phyloP scores from a whole-genome alignment of 2,329 filamentous ascomycete species.

The Scorias spongiosa region DNA sequence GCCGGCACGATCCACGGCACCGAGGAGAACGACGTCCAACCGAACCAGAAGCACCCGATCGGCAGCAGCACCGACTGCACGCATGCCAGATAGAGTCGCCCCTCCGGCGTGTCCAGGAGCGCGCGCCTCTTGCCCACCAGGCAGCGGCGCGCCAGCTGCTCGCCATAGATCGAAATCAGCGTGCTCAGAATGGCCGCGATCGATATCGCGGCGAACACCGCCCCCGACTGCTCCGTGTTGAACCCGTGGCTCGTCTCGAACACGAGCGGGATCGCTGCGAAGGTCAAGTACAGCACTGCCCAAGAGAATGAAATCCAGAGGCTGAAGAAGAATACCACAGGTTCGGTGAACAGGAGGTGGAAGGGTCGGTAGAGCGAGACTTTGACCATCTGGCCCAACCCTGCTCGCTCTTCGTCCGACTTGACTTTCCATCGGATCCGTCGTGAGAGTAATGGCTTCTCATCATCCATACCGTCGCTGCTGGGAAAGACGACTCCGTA shows the following conservation, averaged over 20 bases:
- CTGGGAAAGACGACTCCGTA: conserved; percentile 36
- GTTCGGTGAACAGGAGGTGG: conserved; percentile 58
- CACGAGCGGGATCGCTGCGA: conserved; percentile 65
- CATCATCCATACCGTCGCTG: conserved; percentile 9
- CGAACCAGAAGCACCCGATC: conserved; percentile 66
- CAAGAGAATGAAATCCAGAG: conserved; percentile 83
- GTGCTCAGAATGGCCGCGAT: conserved; percentile 53
- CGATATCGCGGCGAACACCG: conserved; percentile 59
- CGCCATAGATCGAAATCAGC: conserved; percentile 35
- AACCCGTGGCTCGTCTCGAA: conserved; percentile 56
- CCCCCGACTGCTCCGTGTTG: conserved; percentile 49
- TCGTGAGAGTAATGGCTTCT: conserved; percentile 19
- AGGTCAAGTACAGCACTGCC: conserved; percentile 76
- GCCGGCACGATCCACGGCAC: conserved; percentile 60
- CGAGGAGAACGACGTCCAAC: conserved; percentile 48
- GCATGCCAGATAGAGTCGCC: conserved; percentile 70
- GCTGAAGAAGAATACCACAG: conserved; percentile 72
- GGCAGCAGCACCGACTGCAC: conserved; percentile 61
- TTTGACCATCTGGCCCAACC: conserved; percentile 52
- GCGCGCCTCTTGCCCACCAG: conserved; percentile 18
- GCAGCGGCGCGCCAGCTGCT: conserved; percentile 7
- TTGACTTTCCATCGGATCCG: conserved; percentile 68
- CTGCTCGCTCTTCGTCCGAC: conserved; percentile 60
- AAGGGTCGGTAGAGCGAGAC: conserved; percentile 68
- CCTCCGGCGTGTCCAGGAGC: conserved; percentile 46